Evolutionary conservation across 805 yeast species (phyloP).

Genomic region (Soucietia sequanensis): DNA sequence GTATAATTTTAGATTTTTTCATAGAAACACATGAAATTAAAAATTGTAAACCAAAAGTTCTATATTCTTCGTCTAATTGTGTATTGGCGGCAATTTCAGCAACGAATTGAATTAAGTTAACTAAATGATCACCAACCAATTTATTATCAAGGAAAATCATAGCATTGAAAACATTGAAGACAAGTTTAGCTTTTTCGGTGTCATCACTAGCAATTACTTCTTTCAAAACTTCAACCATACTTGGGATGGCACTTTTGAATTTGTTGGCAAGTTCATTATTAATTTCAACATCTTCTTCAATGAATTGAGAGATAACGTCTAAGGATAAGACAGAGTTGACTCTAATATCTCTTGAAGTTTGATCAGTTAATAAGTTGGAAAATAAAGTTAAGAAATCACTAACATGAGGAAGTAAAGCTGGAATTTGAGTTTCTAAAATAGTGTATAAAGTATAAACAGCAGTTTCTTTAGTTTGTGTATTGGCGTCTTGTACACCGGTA

Average conservation of each 20-base stretch:
- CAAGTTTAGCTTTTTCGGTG: constrained; percentile 63
- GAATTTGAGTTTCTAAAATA: constrained; percentile 69
- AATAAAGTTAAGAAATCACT: constrained; percentile 72
- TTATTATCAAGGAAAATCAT: constrained; percentile 74
- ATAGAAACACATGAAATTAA: constrained; percentile 74
- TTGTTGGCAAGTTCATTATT: constrained; percentile 44
- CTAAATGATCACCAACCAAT: constrained; percentile 72
- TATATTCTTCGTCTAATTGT: constrained; percentile 71
- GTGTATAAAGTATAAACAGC: constrained; percentile 78
- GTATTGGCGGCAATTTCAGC: constrained; percentile 70
- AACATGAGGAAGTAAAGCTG: constrained; percentile 55
- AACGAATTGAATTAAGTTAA: constrained; percentile 68
- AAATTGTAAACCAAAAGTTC: constrained; percentile 82
- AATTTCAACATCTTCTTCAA: constrained; percentile 58
- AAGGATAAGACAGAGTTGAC: constrained; percentile 80
- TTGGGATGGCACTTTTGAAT: constrained; percentile 70
- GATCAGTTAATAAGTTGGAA: constrained; percentile 61
- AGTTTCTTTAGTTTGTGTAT: constrained; percentile 69
- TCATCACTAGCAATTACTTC: constrained; percentile 72
- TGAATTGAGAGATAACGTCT: constrained; percentile 63
- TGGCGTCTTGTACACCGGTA: constrained; percentile 52
- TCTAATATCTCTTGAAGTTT: constrained; percentile 67
- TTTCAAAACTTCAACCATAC: constrained; percentile 77
- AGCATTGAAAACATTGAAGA: constrained; percentile 83
- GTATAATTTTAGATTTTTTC: constrained; percentile 76